Base-by-base conservation (phyloP, 2,329 filamentous ascomycete species). In the Cryphonectria japonica region DNA sequence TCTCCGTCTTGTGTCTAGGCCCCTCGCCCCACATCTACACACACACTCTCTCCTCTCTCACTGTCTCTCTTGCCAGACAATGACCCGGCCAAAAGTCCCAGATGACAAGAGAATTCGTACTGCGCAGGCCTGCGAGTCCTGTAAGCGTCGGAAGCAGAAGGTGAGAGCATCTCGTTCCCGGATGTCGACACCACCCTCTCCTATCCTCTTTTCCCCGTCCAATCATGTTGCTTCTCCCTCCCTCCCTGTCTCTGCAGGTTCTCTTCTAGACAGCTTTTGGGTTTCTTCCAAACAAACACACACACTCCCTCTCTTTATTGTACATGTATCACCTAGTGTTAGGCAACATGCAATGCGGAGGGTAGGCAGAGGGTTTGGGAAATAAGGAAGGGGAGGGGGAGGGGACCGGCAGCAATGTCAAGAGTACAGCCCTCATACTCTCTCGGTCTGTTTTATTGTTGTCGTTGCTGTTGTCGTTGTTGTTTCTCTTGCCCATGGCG, bases 81-180 rank as follows among this genome's bases (percentile, higher is more conserved):
- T 88, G 88, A 85, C 85, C 75, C 83, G 87, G 75, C 83, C 83
- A 66, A 87, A 84, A 78, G 86, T 89, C 72, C 82, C 85, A 43
- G 83, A 85, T 75, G 87, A 90, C 74, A 87, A 89, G 78, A 85
- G 89, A 74, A 86, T 89, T 79, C 86, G 89, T 75, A 91, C 86
- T 67, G 87, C 87, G 37, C 86, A 88, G 75, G 89, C 89, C 57
- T 92, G 89, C 78, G 87, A 90, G 74, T 87, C 83, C 73, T 92
- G 89, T 81, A 91, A 90, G 80, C 84, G 85, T 72, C 85, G 89
- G 73, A 92, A 92, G 78, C 89, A 91, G 80, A 92, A 91, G 84
- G 89, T 89, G 77, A 83, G 85, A 32, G 39, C 41, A 22, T 26
- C 32, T 29, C 37, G 19, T n/a, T 16, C 54, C 54, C 54, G 26